These are phyloP conservation scores for Annulohypoxylon truncatum DNA, from an alignment of 2,329 filamentous ascomycete species.

Conservation along the genomic window DNA sequence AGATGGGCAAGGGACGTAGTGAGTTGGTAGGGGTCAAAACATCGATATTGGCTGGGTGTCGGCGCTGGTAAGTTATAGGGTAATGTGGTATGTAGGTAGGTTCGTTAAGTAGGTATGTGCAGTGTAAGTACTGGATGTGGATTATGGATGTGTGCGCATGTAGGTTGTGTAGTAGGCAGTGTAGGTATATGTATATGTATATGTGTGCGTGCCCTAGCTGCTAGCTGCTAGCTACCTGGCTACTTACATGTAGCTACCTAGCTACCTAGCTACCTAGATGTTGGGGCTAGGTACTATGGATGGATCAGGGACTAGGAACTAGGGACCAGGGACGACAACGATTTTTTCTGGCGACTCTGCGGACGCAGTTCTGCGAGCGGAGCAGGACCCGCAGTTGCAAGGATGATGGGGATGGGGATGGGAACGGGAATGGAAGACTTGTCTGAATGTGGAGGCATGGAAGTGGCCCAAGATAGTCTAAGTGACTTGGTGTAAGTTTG, in stretches of 20 bases:
- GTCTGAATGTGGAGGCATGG: slow-evolving; percentile 19
- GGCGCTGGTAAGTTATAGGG: slow-evolving; percentile 9
- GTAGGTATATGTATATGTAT: slow-evolving; percentile 12
- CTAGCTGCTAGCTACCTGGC: neutral
- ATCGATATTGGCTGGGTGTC: slow-evolving; percentile 19
- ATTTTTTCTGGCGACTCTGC: slow-evolving; percentile 11
- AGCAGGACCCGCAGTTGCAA: slow-evolving; percentile 38
- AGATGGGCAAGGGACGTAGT: slow-evolving; percentile 9
- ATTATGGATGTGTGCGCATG: slow-evolving; percentile 5
- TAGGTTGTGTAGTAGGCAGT: neutral
- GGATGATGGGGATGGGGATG: slow-evolving; percentile 31
- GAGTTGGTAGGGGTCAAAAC: slow-evolving; percentile 15
- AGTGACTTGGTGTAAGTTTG: slow-evolving; percentile 35
- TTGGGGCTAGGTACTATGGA: slow-evolving; percentile 28
- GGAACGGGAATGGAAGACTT: slow-evolving; percentile 22
- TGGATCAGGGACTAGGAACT: neutral
- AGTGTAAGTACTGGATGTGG: too few relatives aligned
- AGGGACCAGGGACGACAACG: slow-evolving; percentile 23
- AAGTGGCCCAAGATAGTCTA: slow-evolving; percentile 19
- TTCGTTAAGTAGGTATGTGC: neutral
- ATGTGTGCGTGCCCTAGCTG: slow-evolving; percentile 8
- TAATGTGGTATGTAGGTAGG: neutral
- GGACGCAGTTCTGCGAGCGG: slow-evolving; percentile 34
- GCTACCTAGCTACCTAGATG: slow-evolving; percentile 20
- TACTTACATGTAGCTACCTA: slow-evolving; percentile 14